Base-by-base conservation (phyloP, 768 basidiomycete species). In the Roridomyces roridus region DNA sequence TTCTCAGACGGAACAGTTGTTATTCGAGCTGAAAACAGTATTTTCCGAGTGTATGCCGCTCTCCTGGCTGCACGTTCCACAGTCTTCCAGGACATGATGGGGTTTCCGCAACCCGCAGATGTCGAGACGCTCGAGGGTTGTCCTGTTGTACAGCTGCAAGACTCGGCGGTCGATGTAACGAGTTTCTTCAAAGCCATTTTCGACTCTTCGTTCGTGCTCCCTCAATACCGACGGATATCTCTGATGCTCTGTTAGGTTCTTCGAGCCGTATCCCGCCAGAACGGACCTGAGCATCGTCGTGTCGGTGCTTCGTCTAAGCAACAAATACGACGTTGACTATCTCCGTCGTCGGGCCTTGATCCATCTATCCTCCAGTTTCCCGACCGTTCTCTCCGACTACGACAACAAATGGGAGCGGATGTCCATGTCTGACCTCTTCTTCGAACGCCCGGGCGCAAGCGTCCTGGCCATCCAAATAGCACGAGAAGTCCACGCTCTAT, bases 1-100 rank as follows among this genome's bases (percentile, higher is more conserved):
- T 67, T 65, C 24, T 31, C 47, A 4, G 69, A 70, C 37, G 65
- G 70, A 6, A 65, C 53, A 25, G 51, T 72, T 39, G 59, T 72
- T 21, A 36, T 70, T 9, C 35, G 63, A 26, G 67, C 70, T 6
- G 68, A 68, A 21, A 44, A 49, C n/a, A 60, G 64, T 2, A 59
- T 57, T 6, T 73, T 66, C 49, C 59, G 64, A 6, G 66, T 73
- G 25, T 67, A 63, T 42, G 55, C 60, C 9, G 65, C 61, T 17
- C 26, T 71, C 21, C 54, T 73, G 15, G 42, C 66, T 11, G 34
- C 48, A 14, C 59, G 63, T 11, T 71, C 70, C 4, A 47, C 66
- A 0, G 59, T 73, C 7, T 72, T 69, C 48, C 45, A 42, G 10
- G 65, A 65, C 45, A 68, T 70, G 67, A 53, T 67, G 20, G 25